phyloP scores from a whole-genome alignment of 108 stramenopile genomes.

The Discostella stelligeroides region DNA sequence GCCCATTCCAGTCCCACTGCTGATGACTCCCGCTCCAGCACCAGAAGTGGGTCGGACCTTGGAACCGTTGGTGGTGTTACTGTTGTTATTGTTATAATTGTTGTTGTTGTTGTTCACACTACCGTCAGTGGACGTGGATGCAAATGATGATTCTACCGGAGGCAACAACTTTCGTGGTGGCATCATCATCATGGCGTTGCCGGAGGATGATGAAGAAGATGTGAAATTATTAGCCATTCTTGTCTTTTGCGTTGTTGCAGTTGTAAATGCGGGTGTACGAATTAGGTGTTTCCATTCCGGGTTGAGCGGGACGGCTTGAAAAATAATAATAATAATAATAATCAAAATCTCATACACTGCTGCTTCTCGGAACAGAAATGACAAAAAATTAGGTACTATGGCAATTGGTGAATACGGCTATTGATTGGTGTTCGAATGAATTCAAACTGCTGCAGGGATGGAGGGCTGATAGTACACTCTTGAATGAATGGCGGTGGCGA shows the following conservation, averaged over 20 bases:
- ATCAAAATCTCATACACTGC: too few relatives aligned
- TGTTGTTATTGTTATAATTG: constrained; percentile 38
- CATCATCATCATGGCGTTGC: background rate
- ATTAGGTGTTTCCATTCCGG: constrained; percentile 36
- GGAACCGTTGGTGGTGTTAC: constrained; percentile 7
- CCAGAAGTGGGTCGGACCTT: background rate
- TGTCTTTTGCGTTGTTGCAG: constrained; percentile 24
- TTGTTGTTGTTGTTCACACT: too few relatives aligned
- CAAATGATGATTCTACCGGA: constrained; percentile 4
- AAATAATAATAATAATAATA: too few relatives aligned
- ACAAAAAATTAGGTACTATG: too few relatives aligned
- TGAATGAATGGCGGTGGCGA: too few relatives aligned
- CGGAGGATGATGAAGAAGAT: background rate
- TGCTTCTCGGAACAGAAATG: too few relatives aligned
- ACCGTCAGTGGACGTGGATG: constrained; percentile 15
- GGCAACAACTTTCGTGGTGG: too few relatives aligned
- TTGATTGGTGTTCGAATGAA: too few relatives aligned
- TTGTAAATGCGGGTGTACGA: constrained; percentile 2
- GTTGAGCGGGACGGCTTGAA: background rate
- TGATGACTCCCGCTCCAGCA: background rate
- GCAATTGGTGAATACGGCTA: too few relatives aligned
- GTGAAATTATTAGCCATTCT: background rate
- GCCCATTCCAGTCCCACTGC: background rate
- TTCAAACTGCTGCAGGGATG: too few relatives aligned
- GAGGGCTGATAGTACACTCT: too few relatives aligned